Base-by-base conservation (phyloP, 805 yeast species). In the Ogataea sp. region DNA sequence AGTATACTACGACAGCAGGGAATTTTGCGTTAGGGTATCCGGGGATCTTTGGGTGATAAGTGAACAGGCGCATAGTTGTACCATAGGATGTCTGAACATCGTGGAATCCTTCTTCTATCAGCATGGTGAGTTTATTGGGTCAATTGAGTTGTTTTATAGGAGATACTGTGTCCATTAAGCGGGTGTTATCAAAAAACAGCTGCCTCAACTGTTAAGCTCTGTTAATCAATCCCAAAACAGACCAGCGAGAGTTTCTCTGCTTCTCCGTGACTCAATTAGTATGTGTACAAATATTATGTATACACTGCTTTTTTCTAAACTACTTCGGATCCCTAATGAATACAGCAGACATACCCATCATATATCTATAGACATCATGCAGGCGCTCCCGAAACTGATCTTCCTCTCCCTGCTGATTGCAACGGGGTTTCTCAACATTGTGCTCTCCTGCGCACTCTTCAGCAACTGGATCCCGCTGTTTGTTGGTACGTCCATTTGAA, bases 391-490 rank as follows among this genome's bases (percentile, higher is more conserved):
- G 36, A 83, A 78, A 54, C 80, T 86, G 48, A 81, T 86, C 31
- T 78, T 80, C 15, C 73, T 86, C 25, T 76, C 90, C 15, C 67
- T 80, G 32, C 73, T 89, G 32, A 71, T 90, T 32, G 90, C 97
- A 2, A 70, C 87, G 49, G 98, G 98, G 14, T 89, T 90, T 52
- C 73, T 90, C 23, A 71, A 89, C 49, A 93, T 89, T 34, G 82
- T 90, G 23, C 68, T 93, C 30, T 83, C 95, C 39, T 87, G 96
- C 50, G 90, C 90, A 3, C 68, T 93, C 20, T 86, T 73, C 64
- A 78, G 83, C 41, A 89, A 88, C 60, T 93, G 96, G 89, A 78
- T 81, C 49, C 97, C 98, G 34, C 69, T 90, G 47, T 75, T 80
- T 34, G 93, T 83, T 48, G 71, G 74, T 70, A 47, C 34, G 74